These are phyloP conservation scores for Candida montana DNA, from an alignment of 805 yeast genomes.

Conservation along the genomic window DNA sequence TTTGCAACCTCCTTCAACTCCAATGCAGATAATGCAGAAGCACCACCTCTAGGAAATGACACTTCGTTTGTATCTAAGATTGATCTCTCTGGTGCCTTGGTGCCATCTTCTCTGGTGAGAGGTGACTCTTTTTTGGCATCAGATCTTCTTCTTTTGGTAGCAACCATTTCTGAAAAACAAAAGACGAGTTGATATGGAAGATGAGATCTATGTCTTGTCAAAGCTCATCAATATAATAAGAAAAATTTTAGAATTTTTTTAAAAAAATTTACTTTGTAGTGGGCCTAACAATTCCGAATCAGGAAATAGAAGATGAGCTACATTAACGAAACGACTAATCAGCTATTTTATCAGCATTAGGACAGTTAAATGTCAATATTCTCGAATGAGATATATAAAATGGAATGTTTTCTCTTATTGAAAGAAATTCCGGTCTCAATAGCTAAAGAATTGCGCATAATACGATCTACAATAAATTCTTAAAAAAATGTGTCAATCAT, in stretches of 20 bases:
- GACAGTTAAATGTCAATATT: too few species aligned
- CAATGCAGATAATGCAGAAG: conserved; percentile 75
- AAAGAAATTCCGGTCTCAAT: too few species aligned
- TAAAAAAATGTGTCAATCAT: too few species aligned
- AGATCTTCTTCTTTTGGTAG: conserved; percentile 45
- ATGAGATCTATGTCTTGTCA: neutral
- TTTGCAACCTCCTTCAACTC: conserved; percentile 91
- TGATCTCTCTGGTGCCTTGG: conserved; percentile 32
- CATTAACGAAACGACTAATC: too few species aligned
- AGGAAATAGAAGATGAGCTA: conserved; percentile 21
- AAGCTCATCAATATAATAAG: neutral
- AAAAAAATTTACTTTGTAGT: conserved; percentile 10
- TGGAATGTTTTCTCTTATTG: too few species aligned
- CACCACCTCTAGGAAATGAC: conserved; percentile 94
- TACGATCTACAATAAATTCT: too few species aligned
- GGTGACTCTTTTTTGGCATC: conserved; percentile 37
- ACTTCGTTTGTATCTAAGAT: conserved; percentile 33
- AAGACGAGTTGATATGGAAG: neutral
- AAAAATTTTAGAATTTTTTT: conserved; percentile 12
- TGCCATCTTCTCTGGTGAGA: conserved; percentile 34
- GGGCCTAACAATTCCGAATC: conserved; percentile 18
- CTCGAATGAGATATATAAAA: too few species aligned
- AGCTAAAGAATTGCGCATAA: too few species aligned
- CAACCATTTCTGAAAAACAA: conserved; percentile 15
- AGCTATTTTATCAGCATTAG: too few species aligned